These are phyloP conservation scores for Xylaria digitata DNA, from an alignment of 2,329 filamentous ascomycete genomes.

Conservation along the genomic window DNA sequence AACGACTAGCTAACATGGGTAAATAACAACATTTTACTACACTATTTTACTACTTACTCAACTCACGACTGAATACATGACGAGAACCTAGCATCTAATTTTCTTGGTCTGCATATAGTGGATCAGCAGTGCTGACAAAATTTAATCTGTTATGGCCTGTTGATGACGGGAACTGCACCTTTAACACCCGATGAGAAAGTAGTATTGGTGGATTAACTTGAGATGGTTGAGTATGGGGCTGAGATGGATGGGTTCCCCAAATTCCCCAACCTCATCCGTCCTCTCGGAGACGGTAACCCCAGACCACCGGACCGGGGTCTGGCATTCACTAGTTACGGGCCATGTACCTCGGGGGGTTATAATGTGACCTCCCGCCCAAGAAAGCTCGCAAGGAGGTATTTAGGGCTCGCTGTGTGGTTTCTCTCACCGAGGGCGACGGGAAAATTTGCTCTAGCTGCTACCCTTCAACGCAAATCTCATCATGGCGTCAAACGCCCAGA, in stretches of 20 bases:
- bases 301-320: slow-evolving; percentile 21
- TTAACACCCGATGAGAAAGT: slow-evolving; percentile 6
- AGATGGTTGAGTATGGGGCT: slow-evolving; percentile 1
- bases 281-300: slow-evolving; percentile 10
- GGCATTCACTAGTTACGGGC: not conserved
- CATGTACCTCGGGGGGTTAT: slow-evolving; percentile 22
- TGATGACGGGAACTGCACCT: slow-evolving; percentile 8
- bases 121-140: slow-evolving; percentile 1
- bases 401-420: slow-evolving; percentile 6
- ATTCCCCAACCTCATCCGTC: slow-evolving; percentile 33
- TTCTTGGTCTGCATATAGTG: slow-evolving; percentile 8
- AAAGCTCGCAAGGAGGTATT: slow-evolving; percentile 1
- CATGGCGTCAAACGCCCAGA: slow-evolving; percentile 42
- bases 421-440: not conserved
- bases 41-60: not conserved
- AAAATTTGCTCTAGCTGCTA: not conserved
- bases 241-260: slow-evolving; percentile 25
- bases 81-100: not conserved
- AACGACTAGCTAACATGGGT: not conserved
- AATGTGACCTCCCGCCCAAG: slow-evolving; percentile 25
- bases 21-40: not conserved
- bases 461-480: slow-evolving; percentile 3
- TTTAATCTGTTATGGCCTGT: not conserved
- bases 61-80: slow-evolving; percentile 7
- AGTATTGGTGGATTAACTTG: slow-evolving; percentile 39